These are phyloP conservation scores for Colletotrichum sp. DNA, from an alignment of 2,329 filamentous ascomycete species.

Conservation along the genomic window DNA sequence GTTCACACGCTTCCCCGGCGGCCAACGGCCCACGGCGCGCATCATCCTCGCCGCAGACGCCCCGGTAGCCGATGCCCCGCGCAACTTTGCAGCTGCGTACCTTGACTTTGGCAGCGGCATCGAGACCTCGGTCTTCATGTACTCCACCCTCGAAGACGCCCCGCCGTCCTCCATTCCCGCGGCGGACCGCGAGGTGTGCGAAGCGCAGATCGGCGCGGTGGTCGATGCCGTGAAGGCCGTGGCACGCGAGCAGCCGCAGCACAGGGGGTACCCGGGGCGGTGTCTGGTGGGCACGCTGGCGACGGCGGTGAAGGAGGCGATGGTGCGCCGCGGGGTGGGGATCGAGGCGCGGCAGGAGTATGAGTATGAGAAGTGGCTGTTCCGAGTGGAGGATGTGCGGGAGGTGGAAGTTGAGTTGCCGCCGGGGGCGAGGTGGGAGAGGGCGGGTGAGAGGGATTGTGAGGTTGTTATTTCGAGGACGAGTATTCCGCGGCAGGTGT, in stretches of 20 bases:
- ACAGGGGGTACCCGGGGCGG: constrained; percentile 26
- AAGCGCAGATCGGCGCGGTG: constrained; percentile 37
- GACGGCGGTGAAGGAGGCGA: constrained; percentile 27
- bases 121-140: constrained; percentile 71
- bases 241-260: constrained; percentile 24
- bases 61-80: neutral
- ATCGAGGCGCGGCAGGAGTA: constrained; percentile 31
- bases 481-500: constrained; percentile 60
- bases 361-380: constrained; percentile 63
- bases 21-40: constrained; percentile 46
- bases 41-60: constrained; percentile 42
- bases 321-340: constrained; percentile 12
- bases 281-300: constrained; percentile 43
- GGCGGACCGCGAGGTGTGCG: constrained; percentile 28
- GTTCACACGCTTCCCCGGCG: constrained; percentile 50
- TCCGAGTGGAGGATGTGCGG: constrained; percentile 52
- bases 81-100: constrained; percentile 61
- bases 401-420: constrained; percentile 37
- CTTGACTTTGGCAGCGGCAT: constrained; percentile 64
- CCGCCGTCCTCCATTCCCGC: neutral
- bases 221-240: constrained; percentile 33
- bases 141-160: constrained; percentile 53
- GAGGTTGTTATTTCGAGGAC: constrained; percentile 59
- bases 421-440: constrained; percentile 60
- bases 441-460: constrained; percentile 57